Percentiles rank a stretch among this genome's conserved stretches.
These are phyloP conservation scores for Fusarium sp. DNA, from an alignment of 2,329 filamentous ascomycete genomes.

Conservation along the genomic window DNA sequence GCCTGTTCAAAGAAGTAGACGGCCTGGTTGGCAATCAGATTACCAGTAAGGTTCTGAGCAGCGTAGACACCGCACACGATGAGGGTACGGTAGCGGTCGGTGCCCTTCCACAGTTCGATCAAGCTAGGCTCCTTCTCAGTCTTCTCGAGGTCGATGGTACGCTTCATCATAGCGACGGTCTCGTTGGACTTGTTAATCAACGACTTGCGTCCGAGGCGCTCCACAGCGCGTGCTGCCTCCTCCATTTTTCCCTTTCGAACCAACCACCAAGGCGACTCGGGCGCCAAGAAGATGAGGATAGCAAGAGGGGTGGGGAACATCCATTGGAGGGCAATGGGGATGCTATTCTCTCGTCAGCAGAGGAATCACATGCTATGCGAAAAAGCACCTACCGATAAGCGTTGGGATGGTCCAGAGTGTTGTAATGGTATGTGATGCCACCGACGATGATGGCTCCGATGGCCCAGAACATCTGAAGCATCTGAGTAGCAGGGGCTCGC, in stretches of 20 bases:
- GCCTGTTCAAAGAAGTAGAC: slow-evolving; percentile 72
- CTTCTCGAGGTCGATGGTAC: slow-evolving; percentile 66
- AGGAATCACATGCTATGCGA: slow-evolving; percentile 39
- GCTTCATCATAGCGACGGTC: slow-evolving; percentile 67
- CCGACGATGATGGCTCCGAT: slow-evolving; percentile 71
- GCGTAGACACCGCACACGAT: slow-evolving; percentile 70
- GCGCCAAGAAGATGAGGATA: slow-evolving; percentile 62
- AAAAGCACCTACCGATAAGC: slow-evolving; percentile 35
- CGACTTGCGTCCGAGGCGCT: slow-evolving; percentile 56
- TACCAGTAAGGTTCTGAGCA: slow-evolving; percentile 70
- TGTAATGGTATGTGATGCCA: slow-evolving; percentile 65
- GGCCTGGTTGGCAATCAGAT: slow-evolving; percentile 71
- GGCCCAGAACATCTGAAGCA: slow-evolving; percentile 74
- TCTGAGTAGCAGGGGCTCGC: slow-evolving; percentile 67
- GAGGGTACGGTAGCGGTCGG: slow-evolving; percentile 64
- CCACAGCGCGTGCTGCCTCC: slow-evolving; percentile 57
- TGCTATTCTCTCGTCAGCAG: slow-evolving; percentile 48
- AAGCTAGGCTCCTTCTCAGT: slow-evolving; percentile 56
- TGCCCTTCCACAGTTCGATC: slow-evolving; percentile 65
- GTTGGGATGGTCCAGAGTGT: slow-evolving; percentile 35
- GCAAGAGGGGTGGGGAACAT: slow-evolving; percentile 68
- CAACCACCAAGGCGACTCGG: slow-evolving; percentile 67
- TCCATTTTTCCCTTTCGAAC: slow-evolving; percentile 59
- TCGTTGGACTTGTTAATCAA: slow-evolving; percentile 43
- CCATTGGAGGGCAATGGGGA: slow-evolving; percentile 69